Evolutionary conservation across 2,329 filamentous ascomycete species (phyloP).

Genomic region (Colletotrichum ledebouriae): DNA sequence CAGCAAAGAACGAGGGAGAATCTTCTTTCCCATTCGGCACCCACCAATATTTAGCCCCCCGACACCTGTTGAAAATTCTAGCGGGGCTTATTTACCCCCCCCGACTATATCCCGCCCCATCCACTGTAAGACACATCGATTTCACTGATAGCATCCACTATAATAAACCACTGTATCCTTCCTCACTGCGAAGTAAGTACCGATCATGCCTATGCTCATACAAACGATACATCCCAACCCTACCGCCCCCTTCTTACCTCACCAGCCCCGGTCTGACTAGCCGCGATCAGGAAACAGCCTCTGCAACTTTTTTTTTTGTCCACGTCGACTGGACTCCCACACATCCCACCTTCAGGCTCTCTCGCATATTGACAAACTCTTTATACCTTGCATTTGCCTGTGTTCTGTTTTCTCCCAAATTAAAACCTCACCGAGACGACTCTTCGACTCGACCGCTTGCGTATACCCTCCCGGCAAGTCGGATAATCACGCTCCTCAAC

Average conservation of each 20-base stretch:
- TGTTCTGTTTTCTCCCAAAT: conserved; percentile 18
- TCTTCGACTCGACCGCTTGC: conserved; percentile 40
- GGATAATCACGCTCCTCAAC: conserved; percentile 29
- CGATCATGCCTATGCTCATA: neutral
- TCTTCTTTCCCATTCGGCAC: conserved; percentile 44
- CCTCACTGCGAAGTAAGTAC: conserved; percentile 2
- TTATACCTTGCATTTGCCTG: conserved; percentile 37
- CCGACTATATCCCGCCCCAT: neutral
- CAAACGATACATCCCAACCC: neutral
- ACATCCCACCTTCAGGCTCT: conserved; percentile 41
- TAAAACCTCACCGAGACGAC: conserved; percentile 31
- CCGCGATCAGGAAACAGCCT: conserved; percentile 6
- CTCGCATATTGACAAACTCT: conserved; percentile 41
- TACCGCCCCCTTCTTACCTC: conserved; percentile 19
- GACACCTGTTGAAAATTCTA: conserved; percentile 24
- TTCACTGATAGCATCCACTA: neutral
- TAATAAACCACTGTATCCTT: neutral
- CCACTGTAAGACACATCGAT: conserved; percentile 1
- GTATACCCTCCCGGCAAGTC: conserved; percentile 36
- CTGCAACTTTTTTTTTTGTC: conserved; percentile 40
- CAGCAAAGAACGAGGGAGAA: conserved; percentile 42
- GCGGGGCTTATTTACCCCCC: neutral
- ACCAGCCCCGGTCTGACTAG: conserved; percentile 24
- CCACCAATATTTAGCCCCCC: conserved; percentile 37
- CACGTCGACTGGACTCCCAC: conserved; percentile 23